phyloP scores from a whole-genome alignment of 176 grass and related monocot genomes.

The Areca catechu region DNA sequence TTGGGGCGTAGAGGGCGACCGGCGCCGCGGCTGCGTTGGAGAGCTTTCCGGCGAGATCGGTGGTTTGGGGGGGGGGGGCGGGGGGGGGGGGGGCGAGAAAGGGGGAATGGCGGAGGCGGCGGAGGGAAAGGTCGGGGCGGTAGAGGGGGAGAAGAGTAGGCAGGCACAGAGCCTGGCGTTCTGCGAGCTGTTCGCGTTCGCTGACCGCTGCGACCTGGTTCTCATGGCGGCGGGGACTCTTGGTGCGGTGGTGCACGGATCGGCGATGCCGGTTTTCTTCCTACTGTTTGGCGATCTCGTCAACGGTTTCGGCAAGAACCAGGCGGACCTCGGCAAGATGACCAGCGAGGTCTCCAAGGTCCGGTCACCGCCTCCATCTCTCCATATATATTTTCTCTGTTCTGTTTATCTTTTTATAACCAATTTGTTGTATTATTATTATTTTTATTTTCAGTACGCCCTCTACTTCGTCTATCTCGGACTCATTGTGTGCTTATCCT shows the following conservation, averaged over 20 bases:
- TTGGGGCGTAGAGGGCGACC: no score
- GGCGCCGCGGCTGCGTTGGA: no score
- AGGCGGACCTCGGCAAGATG: conserved; percentile 75
- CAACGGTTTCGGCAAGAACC: conserved; percentile 97
- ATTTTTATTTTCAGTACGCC: conserved; percentile 45
- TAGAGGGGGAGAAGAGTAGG: conserved; percentile 56
- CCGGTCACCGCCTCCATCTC: background rate
- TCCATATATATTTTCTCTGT: background rate
- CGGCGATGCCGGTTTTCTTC: conserved; percentile 98
- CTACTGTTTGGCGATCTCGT: conserved; percentile 94
- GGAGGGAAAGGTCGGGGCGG: conserved; percentile 3
- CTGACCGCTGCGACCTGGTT: conserved; percentile 65
- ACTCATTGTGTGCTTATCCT: conserved; percentile 73
- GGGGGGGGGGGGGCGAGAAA: background rate
- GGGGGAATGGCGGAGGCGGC: conserved; percentile 8
- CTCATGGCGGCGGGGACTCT: conserved; percentile 69
- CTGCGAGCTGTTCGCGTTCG: conserved; percentile 77
- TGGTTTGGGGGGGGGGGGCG: background rate
- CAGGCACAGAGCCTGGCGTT: conserved; percentile 64
- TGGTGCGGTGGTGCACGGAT: conserved; percentile 75
- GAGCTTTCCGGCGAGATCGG: background rate
- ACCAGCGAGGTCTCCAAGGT: conserved; percentile 98
- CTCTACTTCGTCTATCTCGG: conserved; percentile 99
- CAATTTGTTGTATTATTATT: background rate
- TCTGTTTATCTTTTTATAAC: background rate